Conservation (phyloP, 139 green algal species). For the Tetradesmus obliquus region DNA sequence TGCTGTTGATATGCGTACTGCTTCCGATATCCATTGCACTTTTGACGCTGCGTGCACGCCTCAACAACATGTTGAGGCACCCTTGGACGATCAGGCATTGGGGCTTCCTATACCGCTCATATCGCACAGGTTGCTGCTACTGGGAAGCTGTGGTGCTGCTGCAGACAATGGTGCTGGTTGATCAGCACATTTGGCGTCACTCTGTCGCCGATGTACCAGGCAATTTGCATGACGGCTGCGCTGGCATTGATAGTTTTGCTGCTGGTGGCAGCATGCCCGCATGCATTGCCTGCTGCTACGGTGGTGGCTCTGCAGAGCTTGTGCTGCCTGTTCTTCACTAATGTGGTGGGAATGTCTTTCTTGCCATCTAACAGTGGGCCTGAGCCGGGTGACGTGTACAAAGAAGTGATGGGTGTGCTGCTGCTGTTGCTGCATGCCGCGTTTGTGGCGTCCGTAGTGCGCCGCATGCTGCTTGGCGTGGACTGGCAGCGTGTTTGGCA, state of each 20-base stretch:
- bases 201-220: neutral
- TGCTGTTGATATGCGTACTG: neutral
- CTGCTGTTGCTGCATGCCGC: neutral
- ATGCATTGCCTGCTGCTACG: neutral
- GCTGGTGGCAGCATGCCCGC: neutral
- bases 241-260: neutral
- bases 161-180: neutral
- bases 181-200: neutral
- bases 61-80: neutral
- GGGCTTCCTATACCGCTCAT: neutral
- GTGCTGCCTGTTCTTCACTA: neutral
- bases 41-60: neutral
- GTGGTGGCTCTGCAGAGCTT: neutral
- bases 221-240: neutral
- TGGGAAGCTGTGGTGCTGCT: neutral
- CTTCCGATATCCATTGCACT: neutral
- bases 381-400: neutral
- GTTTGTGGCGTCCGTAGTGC: neutral
- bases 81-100: neutral
- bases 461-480: neutral
- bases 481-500: neutral
- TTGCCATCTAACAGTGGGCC: neutral
- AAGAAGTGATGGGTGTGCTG: neutral
- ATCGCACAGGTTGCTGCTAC: neutral
- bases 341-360: neutral